These are phyloP conservation scores for Takakia lepidozioides DNA, from an alignment of 225 moss, liverwort and hornwort species.

Conservation along the genomic window DNA sequence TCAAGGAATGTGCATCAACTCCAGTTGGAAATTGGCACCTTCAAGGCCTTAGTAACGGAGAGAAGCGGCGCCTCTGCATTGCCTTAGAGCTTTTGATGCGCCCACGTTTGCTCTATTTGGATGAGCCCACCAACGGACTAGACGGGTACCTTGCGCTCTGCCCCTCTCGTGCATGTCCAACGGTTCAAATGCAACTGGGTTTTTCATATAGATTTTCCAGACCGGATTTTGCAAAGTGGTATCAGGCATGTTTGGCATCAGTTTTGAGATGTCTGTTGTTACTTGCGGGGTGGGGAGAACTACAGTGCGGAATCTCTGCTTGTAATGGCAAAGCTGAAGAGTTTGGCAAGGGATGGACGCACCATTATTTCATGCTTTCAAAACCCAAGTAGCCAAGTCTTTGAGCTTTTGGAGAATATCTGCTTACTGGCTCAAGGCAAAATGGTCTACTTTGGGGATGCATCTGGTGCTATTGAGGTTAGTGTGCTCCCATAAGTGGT, in stretches of 20 bases:
- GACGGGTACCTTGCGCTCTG: no score
- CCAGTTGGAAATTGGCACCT: constrained; percentile 49
- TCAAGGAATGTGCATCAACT: constrained; percentile 19
- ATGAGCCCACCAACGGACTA: constrained; percentile 42
- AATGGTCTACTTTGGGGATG: constrained; percentile 41
- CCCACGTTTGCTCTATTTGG: constrained; percentile 32
- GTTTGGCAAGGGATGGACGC: constrained; percentile 27
- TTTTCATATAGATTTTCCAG: no score
- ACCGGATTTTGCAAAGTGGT: no score
- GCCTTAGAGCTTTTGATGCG: constrained; percentile 35
- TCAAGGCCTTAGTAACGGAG: constrained; percentile 32
- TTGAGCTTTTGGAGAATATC: constrained; percentile 37
- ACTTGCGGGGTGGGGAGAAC: no score
- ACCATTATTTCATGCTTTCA: constrained; percentile 43
- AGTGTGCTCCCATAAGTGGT: no score
- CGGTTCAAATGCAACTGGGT: no score
- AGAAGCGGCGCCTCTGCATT: constrained; percentile 34
- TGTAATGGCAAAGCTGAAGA: constrained; percentile 33
- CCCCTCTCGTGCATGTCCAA: no score
- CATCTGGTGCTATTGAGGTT: no score
- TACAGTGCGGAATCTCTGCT: constrained; percentile 37
- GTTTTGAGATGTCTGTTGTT: no score
- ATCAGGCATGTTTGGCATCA: no score
- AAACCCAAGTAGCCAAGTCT: constrained; percentile 49
- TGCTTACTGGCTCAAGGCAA: constrained; percentile 31